Percentiles rank a stretch among this genome's conserved stretches.
Evolutionary conservation across 2,329 filamentous ascomycete species (phyloP).

Genomic region (Penicillium sp.): DNA sequence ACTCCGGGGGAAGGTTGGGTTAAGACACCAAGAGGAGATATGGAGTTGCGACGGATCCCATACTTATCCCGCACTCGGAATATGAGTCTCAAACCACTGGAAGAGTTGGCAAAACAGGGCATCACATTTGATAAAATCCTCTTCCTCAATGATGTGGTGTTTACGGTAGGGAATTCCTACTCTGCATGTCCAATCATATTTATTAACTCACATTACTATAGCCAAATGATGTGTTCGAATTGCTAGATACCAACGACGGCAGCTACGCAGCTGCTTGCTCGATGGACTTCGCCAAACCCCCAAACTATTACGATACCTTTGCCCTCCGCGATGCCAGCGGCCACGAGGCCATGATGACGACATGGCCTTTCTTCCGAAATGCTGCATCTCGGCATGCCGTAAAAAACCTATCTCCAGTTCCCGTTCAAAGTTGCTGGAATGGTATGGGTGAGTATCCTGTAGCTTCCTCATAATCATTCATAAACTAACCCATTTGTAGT

Average conservation of each 20-base stretch:
- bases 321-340: slow-evolving; percentile 68
- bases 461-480: slow-evolving; percentile 10
- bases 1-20: slow-evolving; percentile 61
- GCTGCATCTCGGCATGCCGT: slow-evolving; percentile 54
- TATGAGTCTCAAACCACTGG: slow-evolving; percentile 59
- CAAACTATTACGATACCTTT: slow-evolving; percentile 72
- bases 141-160: slow-evolving; percentile 55
- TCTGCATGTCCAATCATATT: not conserved
- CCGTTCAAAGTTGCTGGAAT: slow-evolving; percentile 68
- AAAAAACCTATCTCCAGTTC: slow-evolving; percentile 53
- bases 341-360: slow-evolving; percentile 61
- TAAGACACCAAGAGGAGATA: slow-evolving; percentile 53
- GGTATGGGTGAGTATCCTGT: slow-evolving; percentile 51
- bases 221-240: slow-evolving; percentile 53
- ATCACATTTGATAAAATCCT: slow-evolving; percentile 58
- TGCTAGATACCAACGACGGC: slow-evolving; percentile 59
- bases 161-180: slow-evolving; percentile 32
- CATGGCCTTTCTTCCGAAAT: slow-evolving; percentile 64
- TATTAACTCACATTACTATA: slow-evolving; percentile 16
- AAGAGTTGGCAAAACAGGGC: slow-evolving; percentile 52
- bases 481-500: slow-evolving; percentile 18
- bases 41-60: slow-evolving; percentile 65
- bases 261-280: slow-evolving; percentile 69
- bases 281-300: slow-evolving; percentile 66
- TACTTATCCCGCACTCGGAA: slow-evolving; percentile 67